A percentile compares a stretch with the other conserved stretches of the same genome.
Conservation (phyloP, 345 rosid species). For the Streptanthus diversifolius region DNA sequence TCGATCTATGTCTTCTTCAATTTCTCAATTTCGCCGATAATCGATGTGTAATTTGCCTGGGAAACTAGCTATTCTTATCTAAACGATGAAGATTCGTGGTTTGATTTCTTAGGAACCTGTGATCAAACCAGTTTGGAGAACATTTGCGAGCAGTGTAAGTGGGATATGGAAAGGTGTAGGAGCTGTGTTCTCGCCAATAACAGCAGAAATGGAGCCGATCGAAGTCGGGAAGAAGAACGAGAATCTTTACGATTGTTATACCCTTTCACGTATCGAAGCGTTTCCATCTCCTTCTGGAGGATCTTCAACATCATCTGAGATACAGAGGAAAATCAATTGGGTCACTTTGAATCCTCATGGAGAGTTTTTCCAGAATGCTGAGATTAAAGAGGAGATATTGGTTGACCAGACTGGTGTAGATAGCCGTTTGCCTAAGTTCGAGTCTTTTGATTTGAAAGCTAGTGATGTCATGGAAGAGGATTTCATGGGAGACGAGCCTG, state of each 20-base stretch:
- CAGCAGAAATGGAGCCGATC: conserved; percentile 88
- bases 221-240: conserved; percentile 69
- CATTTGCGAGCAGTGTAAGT: conserved; percentile 87
- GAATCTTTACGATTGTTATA: conserved; percentile 74
- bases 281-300: conserved; percentile 40
- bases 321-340: conserved; percentile 77
- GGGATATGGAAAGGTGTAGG: conserved; percentile 98
- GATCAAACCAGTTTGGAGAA: conserved; percentile 74
- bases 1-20: not conserved
- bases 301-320: conserved; percentile 37
- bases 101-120: conserved; percentile 65
- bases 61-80: not conserved
- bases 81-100: not conserved
- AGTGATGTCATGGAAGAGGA: conserved; percentile 94
- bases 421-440: conserved; percentile 49
- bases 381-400: conserved; percentile 23
- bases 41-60: not conserved
- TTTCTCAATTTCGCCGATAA: not conserved
- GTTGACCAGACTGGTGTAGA: conserved; percentile 24
- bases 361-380: conserved; percentile 40
- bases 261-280: conserved; percentile 51
- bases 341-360: conserved; percentile 87
- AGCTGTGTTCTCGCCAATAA: conserved; percentile 82
- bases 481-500: conserved; percentile 69
- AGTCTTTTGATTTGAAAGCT: conserved; percentile 54